Evolutionary conservation across 2,329 filamentous ascomycete genomes (phyloP), one percentile per base, ranked within the genome.

Genomic region (Colletotrichum tropicicola): DNA sequence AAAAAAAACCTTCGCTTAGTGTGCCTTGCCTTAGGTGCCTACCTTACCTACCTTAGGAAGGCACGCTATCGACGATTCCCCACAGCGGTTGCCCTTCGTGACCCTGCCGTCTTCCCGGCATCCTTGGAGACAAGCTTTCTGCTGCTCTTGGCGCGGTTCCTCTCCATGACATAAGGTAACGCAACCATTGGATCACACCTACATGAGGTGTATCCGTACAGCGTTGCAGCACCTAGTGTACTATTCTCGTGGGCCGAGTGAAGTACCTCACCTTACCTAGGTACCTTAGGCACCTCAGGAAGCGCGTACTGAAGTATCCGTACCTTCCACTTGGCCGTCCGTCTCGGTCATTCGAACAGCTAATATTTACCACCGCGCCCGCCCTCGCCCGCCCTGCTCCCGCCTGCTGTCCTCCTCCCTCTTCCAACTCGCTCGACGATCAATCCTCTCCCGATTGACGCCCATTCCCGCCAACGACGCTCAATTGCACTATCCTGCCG

Each of bases 121-220:
- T 62, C 62, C 58, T 59, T 63, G 53, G 59, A 66, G 63, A 64
- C 63, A 66, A 66, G 63, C 63, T 66, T 66, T 66, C 48, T 59
- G 30, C 28, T 65, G 52, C 41, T 35, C 53, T 66, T 64, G 25
- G 52, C 63, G 59, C 63, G 32, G 27, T n/a, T 54, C n/a, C 32
- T 35, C 32, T 35, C 41, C 39, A 21, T 65, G 53, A 58, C 63
- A 64, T 53, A 43, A n/a, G n/a, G n/a, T n/a, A n/a, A n/a, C n/a
- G n/a, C n/a, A n/a, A n/a, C n/a, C n/a, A n/a, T n/a, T n/a, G n/a
- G n/a, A n/a, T n/a, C n/a, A n/a, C n/a, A n/a, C n/a, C n/a, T n/a
- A n/a, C n/a, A n/a, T n/a, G n/a, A n/a, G n/a, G n/a, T n/a, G n/a
- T n/a, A n/a, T n/a, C n/a, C n/a, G n/a, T n/a, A n/a, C n/a, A n/a